These are phyloP conservation scores for Mortierella alpina DNA, from an alignment of 192 early-diverging fungal species.

Conservation along the genomic window DNA sequence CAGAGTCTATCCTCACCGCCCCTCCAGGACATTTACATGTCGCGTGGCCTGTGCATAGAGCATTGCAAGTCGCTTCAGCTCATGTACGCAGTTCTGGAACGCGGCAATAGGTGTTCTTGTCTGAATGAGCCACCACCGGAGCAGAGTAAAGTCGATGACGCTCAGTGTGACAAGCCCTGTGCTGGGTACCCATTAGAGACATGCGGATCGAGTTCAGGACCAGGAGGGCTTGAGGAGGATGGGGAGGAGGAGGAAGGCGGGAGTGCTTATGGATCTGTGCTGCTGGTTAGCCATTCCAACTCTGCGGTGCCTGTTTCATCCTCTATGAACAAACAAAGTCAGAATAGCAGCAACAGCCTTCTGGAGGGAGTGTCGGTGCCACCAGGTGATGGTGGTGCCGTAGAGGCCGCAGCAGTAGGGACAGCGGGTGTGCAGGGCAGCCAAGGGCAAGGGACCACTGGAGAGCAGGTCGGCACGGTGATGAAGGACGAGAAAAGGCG, in stretches of 20 bases:
- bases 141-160: conserved; percentile 11
- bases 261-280: conserved; percentile 17
- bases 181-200: conserved; percentile 37
- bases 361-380: too few species aligned
- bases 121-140: conserved; percentile 6
- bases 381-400: too few species aligned
- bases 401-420: too few species aligned
- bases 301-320: background rate
- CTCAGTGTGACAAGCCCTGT: conserved; percentile 14
- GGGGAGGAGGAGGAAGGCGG: background rate
- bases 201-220: conserved; percentile 16
- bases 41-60: conserved; percentile 20
- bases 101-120: conserved; percentile 20
- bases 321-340: too few species aligned
- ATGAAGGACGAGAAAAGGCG: too few species aligned
- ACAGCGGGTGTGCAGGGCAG: too few species aligned
- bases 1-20: background rate
- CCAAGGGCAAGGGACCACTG: too few species aligned
- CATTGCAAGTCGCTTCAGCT: conserved; percentile 18
- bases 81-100: conserved; percentile 5
- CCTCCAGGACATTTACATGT: conserved; percentile 32
- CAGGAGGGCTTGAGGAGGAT: background rate
- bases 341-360: too few species aligned
- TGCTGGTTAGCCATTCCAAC: conserved; percentile 7
- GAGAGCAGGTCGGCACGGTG: too few species aligned